Conservation (phyloP, 2,329 filamentous ascomycete species). For the Thielaviopsis populi region DNA sequence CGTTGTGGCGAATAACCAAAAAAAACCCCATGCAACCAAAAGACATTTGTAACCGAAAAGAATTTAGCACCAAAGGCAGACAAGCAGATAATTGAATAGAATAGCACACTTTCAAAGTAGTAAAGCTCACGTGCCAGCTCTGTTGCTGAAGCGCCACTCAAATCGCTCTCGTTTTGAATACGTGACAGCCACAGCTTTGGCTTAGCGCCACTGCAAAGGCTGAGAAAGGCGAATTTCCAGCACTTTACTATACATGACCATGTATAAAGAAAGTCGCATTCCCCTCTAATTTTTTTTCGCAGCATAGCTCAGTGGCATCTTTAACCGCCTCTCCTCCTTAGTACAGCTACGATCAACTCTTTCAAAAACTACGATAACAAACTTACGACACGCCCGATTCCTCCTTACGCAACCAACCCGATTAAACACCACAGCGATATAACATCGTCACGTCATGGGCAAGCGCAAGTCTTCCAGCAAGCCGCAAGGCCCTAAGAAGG, state of each 20-base stretch:
- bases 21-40: no score
- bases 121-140: neutral
- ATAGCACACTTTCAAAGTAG: neutral
- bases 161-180: no score
- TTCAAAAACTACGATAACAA: neutral
- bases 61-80: no score
- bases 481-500: conserved; percentile 70
- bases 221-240: neutral
- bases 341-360: neutral
- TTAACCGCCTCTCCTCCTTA: neutral
- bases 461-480: conserved; percentile 85
- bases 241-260: neutral
- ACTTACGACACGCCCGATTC: neutral
- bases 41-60: no score
- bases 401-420: neutral
- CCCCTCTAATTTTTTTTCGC: neutral
- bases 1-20: no score
- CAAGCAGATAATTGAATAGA: neutral
- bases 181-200: neutral
- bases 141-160: neutral
- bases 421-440: neutral
- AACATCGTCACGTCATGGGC: conserved; percentile 41
- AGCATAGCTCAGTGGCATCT: neutral
- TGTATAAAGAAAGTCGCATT: neutral
- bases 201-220: neutral